phyloP scores from a whole-genome alignment of 1,139 yeast species.

The Hyphopichia buzzinii region DNA sequence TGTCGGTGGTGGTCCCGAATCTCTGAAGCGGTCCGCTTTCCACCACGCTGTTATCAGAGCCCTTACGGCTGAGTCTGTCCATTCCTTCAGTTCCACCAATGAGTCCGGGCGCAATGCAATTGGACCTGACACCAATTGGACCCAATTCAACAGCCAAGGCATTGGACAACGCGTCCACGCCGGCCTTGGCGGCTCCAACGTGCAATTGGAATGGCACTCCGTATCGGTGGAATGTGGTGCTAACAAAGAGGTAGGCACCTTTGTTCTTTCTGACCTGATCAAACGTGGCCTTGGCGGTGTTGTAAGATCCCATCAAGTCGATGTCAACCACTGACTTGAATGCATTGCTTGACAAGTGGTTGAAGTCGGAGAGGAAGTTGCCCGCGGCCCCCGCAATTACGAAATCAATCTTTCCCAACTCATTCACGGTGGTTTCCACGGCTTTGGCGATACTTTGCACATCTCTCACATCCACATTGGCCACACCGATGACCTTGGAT shows the following conservation, averaged over 20 bases:
- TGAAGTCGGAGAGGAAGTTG: slow-evolving; percentile 79
- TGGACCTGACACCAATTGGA: slow-evolving; percentile 79
- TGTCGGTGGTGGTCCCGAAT: slow-evolving; percentile 71
- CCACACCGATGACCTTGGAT: slow-evolving; percentile 68
- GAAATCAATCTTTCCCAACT: slow-evolving; percentile 74
- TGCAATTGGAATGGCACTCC: slow-evolving; percentile 92
- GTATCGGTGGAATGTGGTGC: slow-evolving; percentile 86
- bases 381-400: slow-evolving; percentile 98
- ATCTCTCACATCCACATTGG: slow-evolving; percentile 77
- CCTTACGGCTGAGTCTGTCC: slow-evolving; percentile 49
- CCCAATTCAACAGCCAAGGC: slow-evolving; percentile 90
- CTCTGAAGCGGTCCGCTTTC: slow-evolving; percentile 71
- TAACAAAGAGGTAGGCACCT: slow-evolving; percentile 79
- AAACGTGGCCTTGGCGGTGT: slow-evolving; percentile 82
- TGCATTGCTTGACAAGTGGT: slow-evolving; percentile 78
- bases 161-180: slow-evolving; percentile 83
- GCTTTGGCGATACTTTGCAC: slow-evolving; percentile 59
- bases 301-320: slow-evolving; percentile 84
- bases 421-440: slow-evolving; percentile 59
- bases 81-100: slow-evolving; percentile 85
- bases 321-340: slow-evolving; percentile 85
- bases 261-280: slow-evolving; percentile 63
- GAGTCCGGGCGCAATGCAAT: slow-evolving; percentile 89
- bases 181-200: slow-evolving; percentile 95
- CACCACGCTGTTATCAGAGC: slow-evolving; percentile 31